Conservation (phyloP, 805 yeast species). For the Nakazawaea sp. region DNA sequence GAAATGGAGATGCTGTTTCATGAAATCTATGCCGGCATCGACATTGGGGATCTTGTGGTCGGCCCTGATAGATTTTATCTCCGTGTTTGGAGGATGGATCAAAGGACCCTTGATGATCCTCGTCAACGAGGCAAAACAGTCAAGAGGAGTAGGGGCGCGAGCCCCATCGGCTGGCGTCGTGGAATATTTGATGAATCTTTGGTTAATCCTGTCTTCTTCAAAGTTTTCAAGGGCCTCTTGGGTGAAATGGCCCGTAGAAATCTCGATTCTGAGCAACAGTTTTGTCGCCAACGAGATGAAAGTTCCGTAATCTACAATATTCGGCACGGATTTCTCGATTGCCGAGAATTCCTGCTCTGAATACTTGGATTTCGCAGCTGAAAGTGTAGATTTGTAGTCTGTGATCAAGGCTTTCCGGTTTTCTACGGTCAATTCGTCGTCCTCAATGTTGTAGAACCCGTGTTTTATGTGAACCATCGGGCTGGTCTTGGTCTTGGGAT, state of each 20-base stretch:
- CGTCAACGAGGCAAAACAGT: slow-evolving; percentile 52
- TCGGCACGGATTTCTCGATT: slow-evolving; percentile 11
- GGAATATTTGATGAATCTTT: slow-evolving; percentile 31
- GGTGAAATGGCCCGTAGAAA: slow-evolving; percentile 14
- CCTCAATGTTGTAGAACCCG: slow-evolving; percentile 10
- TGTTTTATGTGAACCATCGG: slow-evolving; percentile 8
- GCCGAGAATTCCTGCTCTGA: slow-evolving; percentile 13
- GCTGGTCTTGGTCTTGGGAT: not conserved
- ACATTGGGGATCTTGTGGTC: slow-evolving; percentile 46
- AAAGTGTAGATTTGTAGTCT: slow-evolving; percentile 4
- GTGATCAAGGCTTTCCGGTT: slow-evolving; percentile 10
- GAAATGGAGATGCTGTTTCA: slow-evolving; percentile 43
- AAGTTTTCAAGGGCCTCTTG: slow-evolving; percentile 19
- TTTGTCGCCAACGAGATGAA: slow-evolving; percentile 1
- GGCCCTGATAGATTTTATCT: slow-evolving; percentile 48
- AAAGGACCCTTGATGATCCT: slow-evolving; percentile 68
- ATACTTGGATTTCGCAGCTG: not conserved
- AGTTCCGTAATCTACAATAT: slow-evolving; percentile 8
- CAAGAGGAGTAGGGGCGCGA: not conserved
- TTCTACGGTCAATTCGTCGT: slow-evolving; percentile 8
- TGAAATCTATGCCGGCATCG: slow-evolving; percentile 47
- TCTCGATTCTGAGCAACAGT: slow-evolving; percentile 6
- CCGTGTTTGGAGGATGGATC: slow-evolving; percentile 31
- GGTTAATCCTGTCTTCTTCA: slow-evolving; percentile 40
- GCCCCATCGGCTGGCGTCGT: not conserved